These are phyloP conservation scores for Podospora bellae-mahoneyi DNA, from an alignment of 495 filamentous ascomycete species.

Conservation along the genomic window DNA sequence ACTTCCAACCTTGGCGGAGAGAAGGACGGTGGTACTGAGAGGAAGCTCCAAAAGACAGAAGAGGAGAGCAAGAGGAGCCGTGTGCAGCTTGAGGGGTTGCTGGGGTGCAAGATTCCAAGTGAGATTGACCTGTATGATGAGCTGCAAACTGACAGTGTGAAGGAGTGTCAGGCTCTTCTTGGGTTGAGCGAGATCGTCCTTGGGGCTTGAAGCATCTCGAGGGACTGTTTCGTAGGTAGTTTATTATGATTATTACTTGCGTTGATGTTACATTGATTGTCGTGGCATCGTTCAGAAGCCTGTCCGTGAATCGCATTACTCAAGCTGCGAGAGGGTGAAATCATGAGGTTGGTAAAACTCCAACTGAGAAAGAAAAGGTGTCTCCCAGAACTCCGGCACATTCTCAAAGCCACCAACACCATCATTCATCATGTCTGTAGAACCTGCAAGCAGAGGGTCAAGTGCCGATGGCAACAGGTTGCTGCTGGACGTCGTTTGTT, in stretches of 20 bases:
- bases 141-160: conserved; percentile 13
- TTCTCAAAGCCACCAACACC: not conserved
- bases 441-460: not conserved
- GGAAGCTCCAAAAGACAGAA: not conserved
- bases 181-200: conserved; percentile 1
- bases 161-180: conserved; percentile 6
- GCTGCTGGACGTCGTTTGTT: not conserved
- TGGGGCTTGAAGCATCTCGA: not conserved
- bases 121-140: conserved; percentile 15
- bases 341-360: not conserved
- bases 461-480: not conserved
- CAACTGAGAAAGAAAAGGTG: not conserved
- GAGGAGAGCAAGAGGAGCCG: not conserved
- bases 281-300: not conserved
- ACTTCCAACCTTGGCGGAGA: conserved; percentile 36
- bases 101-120: conserved; percentile 10
- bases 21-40: not conserved
- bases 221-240: not conserved
- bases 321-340: not conserved
- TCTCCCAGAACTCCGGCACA: not conserved
- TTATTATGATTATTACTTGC: not conserved
- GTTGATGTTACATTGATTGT: not conserved
- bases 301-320: not conserved
- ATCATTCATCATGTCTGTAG: not conserved
- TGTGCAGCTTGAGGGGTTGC: conserved; percentile 10